Evolutionary conservation across 2,329 filamentous ascomycete species (phyloP), one percentile per base, ranked within the genome.

Genomic region (Diaporthe citriasiana): DNA sequence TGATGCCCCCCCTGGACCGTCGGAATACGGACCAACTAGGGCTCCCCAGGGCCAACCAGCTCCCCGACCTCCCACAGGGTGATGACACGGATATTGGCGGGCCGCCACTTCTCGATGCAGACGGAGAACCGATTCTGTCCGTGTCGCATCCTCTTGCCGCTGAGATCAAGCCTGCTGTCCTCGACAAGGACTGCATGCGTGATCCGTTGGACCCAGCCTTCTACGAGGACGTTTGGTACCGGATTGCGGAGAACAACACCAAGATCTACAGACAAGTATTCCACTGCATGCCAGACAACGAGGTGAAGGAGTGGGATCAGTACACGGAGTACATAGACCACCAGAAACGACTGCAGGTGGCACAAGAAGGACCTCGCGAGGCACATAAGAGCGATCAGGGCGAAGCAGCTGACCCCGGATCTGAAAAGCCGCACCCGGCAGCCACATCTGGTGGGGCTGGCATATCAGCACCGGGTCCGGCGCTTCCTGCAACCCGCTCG

Each of bases 201-300:
- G 97, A 99, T 82, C 97, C 97, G 0, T 84, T 99, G 53, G 92
- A 93, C 73, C 89, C 94, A 71, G 86, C 89, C 1, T 99, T 99
- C 83, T 94, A 94, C 81, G 90, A 97, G 59, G 94, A 97, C 76
- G 92, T 94, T 1, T 99, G 97, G 97, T 92, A 93, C 77, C 89
- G 91, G 25, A 92, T 95, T 70, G 97, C 97, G 0, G 92, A 93
- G 76, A 98, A 98, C 85, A 99, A 99, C 82, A 99, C 97, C 4
- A 96, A 95, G 81, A 89, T 99, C 63, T 99, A 94, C 85, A 93
- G 97, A 42, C 91, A 93, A 75, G 96, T 99, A 12, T 99, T 99
- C 86, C 92, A 95, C 60, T 98, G 95, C 83, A 97, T 97, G 94
- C 97, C 97, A 1, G 97, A 99, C 82, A 98, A 92, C 69, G 95